A percentile compares a stretch with the other conserved stretches of the same genome.
Conservation (phyloP, 2,329 filamentous ascomycete species). For the Dactylellina parvicollis region DNA sequence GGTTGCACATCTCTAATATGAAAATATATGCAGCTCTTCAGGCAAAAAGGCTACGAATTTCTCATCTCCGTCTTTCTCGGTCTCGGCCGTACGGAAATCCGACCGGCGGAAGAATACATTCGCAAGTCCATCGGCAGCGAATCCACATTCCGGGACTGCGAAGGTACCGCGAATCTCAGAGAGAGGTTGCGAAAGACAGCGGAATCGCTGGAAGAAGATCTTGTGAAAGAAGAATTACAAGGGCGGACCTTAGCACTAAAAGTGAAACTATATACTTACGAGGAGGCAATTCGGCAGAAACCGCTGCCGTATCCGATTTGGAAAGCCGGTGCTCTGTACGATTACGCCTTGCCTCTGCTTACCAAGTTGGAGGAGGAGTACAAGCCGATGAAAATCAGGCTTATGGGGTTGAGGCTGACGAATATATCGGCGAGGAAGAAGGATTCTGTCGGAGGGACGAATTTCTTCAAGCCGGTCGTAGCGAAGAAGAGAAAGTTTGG, state of each 20-base stretch:
- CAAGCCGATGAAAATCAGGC: conserved; percentile 70
- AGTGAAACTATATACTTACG: conserved; percentile 92
- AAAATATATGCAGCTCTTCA: conserved; percentile 71
- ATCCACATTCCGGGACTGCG: conserved; percentile 85
- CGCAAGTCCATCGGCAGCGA: conserved; percentile 95
- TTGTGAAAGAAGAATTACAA: conserved; percentile 81
- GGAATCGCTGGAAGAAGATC: conserved; percentile 85
- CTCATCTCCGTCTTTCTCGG: conserved; percentile 85
- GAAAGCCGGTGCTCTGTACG: conserved; percentile 83
- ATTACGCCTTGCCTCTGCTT: conserved; percentile 81
- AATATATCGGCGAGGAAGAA: conserved; percentile 88
- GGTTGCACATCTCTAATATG: neutral
- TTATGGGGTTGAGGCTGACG: conserved; percentile 90
- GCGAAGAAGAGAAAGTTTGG: conserved; percentile 61
- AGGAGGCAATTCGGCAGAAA: conserved; percentile 85
- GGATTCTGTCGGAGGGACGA: conserved; percentile 82
- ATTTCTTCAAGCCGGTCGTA: conserved; percentile 65
- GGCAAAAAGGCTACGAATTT: conserved; percentile 90
- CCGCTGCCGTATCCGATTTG: conserved; percentile 77
- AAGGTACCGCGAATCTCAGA: conserved; percentile 73
- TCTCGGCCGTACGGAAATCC: conserved; percentile 82
- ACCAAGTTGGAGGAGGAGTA: conserved; percentile 69
- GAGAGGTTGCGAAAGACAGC: conserved; percentile 83
- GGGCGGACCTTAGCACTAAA: conserved; percentile 92
- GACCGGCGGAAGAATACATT: conserved; percentile 87